A percentile compares a stretch with the other conserved stretches of the same genome.
Conservation (phyloP, 2,329 filamentous ascomycete genomes). For the Aspergillus aculeatus region DNA sequence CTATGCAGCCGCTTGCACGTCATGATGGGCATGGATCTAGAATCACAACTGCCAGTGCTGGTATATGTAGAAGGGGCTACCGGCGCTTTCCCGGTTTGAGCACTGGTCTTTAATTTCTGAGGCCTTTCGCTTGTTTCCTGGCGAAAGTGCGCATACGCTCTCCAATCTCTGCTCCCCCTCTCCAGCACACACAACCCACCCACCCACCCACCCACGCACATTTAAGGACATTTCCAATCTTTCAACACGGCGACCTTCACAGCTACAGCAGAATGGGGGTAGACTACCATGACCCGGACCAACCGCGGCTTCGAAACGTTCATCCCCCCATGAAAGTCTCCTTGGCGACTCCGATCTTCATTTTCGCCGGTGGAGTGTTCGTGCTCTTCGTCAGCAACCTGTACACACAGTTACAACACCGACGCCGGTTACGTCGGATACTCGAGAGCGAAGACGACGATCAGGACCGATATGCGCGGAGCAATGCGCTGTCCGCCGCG, state of each 20-base stretch:
- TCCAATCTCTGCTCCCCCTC: background rate
- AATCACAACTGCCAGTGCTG: background rate
- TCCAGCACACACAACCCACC: background rate
- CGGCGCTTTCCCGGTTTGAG: background rate
- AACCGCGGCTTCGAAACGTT: conserved; percentile 20
- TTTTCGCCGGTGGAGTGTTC: conserved; percentile 25
- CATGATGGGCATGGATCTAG: background rate
- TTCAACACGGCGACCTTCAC: background rate
- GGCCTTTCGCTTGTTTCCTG: background rate
- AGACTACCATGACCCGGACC: conserved; percentile 27
- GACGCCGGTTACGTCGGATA: conserved; percentile 22
- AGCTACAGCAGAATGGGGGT: conserved; percentile 31
- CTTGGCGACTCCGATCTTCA: conserved; percentile 33
- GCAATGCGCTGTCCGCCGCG: conserved; percentile 16
- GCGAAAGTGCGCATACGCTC: conserved; percentile 6
- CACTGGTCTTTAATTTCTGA: background rate
- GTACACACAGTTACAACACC: conserved; percentile 24
- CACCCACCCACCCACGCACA: background rate
- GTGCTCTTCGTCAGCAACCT: conserved; percentile 26
- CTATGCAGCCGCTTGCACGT: conserved; percentile 1
- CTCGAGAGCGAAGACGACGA: conserved; percentile 21
- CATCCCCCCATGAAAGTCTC: conserved; percentile 34
- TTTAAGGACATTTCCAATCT: background rate
- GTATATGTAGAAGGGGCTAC: conserved; percentile 3
- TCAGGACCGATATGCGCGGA: conserved; percentile 22